Base-by-base conservation (phyloP, 768 basidiomycete species). In the Glaciozyma martinii region DNA sequence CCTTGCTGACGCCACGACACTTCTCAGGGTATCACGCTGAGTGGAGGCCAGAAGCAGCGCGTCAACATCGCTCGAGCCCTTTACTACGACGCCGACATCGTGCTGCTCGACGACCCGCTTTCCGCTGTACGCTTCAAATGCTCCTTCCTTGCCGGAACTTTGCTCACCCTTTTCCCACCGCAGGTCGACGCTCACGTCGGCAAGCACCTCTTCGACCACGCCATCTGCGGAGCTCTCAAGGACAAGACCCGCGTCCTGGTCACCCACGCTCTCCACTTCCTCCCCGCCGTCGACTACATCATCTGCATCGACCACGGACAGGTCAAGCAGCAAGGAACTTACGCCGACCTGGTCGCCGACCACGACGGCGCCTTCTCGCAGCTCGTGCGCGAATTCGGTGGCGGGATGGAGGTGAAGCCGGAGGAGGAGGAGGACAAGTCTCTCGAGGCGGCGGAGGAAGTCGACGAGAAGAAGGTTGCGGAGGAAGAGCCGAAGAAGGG, bases 261-360 rank as follows among this genome's bases (percentile, higher is more conserved):
- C 54, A 97, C 92, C 0, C 90, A 94, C 73, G 90, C 89, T 1
- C 80, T 94, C 13, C 90, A 94, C 76, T 88, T 93, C 79, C 81
- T 97, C 30, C 87, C 88, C 1, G 80, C 87, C 62, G 88, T 89
- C 32, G 90, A 94, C 76, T 88, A 15, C 33, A 86, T 97, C 74
- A 85, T 85, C 73, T 85, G 85, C 42, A 78, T 97, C 58, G 81
- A 81, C 16, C 84, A 90, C 47, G 91, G 92, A 9, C 80, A 79
- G 43, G 84, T 97, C 63, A 82, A 82, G 27, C 91, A 94, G 76
- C 82, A 81, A 16, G 92, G 92, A 3, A 86, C 89, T 2, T 94
- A 88, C 71, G 72, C 78, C 0, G 84, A 88, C 56, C 81, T 97
- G 44, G 84, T 89, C 77, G 75, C 74, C 59, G 49, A 57, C 47